Conservation (phyloP, 768 basidiomycete genomes). For the Arthromyces matolae region DNA sequence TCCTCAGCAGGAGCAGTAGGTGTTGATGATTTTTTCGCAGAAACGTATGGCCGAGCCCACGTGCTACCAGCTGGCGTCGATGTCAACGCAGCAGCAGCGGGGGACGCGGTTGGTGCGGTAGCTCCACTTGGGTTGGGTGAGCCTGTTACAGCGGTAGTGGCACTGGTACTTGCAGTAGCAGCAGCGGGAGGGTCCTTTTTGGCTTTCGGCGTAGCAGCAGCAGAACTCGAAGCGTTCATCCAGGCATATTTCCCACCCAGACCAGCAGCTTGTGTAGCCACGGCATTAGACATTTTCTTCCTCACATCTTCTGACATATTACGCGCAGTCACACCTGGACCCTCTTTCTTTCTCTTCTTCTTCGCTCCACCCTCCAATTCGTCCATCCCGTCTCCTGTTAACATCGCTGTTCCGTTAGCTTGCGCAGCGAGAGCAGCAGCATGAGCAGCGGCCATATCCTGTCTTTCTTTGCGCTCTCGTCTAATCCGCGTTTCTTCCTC, state of each 20-base stretch:
- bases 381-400: slow-evolving; percentile 29
- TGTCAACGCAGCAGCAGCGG: slow-evolving; percentile 23
- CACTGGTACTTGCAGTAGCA: background rate
- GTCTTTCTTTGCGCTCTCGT: slow-evolving; percentile 74
- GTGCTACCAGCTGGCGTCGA: slow-evolving; percentile 33
- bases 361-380: slow-evolving; percentile 54
- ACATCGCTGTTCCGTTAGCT: slow-evolving; percentile 34
- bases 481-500: slow-evolving; percentile 79
- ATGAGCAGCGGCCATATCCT: slow-evolving; percentile 68
- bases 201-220: slow-evolving; percentile 35
- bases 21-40: slow-evolving; percentile 44
- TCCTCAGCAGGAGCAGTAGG: slow-evolving; percentile 34
- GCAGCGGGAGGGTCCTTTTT: slow-evolving; percentile 26
- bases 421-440: slow-evolving; percentile 61
- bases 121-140: slow-evolving; percentile 10
- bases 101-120: slow-evolving; percentile 6
- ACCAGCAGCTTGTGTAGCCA: slow-evolving; percentile 87
- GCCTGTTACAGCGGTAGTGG: slow-evolving; percentile 14
- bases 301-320: slow-evolving; percentile 91
- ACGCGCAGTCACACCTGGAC: slow-evolving; percentile 77
- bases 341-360: slow-evolving; percentile 83
- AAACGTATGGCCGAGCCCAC: slow-evolving; percentile 65
- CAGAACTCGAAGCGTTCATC: slow-evolving; percentile 70
- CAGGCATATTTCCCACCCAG: slow-evolving; percentile 80
- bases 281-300: slow-evolving; percentile 90